A percentile compares a stretch with the other conserved stretches of the same genome.
Evolutionary conservation across 2,329 filamentous ascomycete species (phyloP).

Genomic region (Trichoderma arundinaceum): DNA sequence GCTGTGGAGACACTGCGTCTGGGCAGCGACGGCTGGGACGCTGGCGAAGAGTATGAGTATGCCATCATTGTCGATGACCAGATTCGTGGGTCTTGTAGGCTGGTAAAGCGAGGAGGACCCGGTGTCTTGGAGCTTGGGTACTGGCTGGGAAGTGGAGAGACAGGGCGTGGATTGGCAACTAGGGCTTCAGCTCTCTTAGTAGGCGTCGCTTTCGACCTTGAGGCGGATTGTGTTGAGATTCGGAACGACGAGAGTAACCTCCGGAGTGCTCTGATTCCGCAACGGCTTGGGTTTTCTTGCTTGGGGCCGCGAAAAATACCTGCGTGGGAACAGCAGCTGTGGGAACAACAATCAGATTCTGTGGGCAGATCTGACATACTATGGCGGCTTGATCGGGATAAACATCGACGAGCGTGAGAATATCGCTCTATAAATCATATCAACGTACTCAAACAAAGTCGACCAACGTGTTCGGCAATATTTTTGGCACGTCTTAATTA

Average conservation of each 20-base stretch:
- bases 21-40: slow-evolving; percentile 29
- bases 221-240: slow-evolving; percentile 33
- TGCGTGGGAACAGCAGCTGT: neutral
- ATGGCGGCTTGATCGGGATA: slow-evolving; percentile 15
- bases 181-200: slow-evolving; percentile 33
- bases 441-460: too few relatives aligned
- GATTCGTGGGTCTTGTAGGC: slow-evolving; percentile 32
- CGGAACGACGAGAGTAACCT: slow-evolving; percentile 32
- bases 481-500: too few relatives aligned
- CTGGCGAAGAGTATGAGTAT: slow-evolving; percentile 31
- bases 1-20: slow-evolving; percentile 29
- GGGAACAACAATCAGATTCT: neutral
- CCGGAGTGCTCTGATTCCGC: slow-evolving; percentile 24
- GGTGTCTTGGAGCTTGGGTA: slow-evolving; percentile 34
- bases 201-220: slow-evolving; percentile 31
- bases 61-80: slow-evolving; percentile 30
- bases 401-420: neutral
- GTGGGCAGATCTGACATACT: slow-evolving; percentile 20
- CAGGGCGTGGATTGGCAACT: slow-evolving; percentile 34
- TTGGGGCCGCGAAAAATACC: neutral
- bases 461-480: too few relatives aligned
- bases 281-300: neutral
- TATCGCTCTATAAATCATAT: too few relatives aligned
- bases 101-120: slow-evolving; percentile 24
- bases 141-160: slow-evolving; percentile 34